phyloP scores from a whole-genome alignment of 768 basidiomycete genomes.

The Tephrocybe sp. region DNA sequence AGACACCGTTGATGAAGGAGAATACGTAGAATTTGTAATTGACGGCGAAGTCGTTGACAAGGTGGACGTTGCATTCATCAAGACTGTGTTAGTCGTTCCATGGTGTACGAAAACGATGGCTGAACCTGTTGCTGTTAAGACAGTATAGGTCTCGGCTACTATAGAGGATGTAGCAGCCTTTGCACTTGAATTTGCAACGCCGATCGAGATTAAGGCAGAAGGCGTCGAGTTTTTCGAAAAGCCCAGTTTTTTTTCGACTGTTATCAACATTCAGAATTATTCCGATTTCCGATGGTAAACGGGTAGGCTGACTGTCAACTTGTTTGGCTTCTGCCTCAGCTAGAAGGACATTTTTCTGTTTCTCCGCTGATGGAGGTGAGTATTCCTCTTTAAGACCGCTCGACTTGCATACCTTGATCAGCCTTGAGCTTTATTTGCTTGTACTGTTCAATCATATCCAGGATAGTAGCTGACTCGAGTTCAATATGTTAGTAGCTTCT shows the following conservation, averaged over 20 bases:
- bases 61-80: slow-evolving; percentile 5
- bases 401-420: neutral
- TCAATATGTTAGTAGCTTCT: neutral
- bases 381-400: neutral
- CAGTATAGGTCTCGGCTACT: slow-evolving; percentile 10
- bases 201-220: neutral
- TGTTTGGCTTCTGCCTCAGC: slow-evolving; percentile 9
- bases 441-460: slow-evolving; percentile 14
- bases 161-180: neutral
- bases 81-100: slow-evolving; percentile 10
- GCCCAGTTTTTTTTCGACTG: slow-evolving; percentile 12
- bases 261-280: neutral
- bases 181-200: neutral
- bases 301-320: slow-evolving; percentile 6
- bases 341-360: neutral
- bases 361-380: neutral
- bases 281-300: too few relatives aligned
- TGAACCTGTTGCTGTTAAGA: slow-evolving; percentile 13
- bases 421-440: slow-evolving; percentile 11
- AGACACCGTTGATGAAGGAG: neutral
- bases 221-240: neutral
- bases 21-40: neutral
- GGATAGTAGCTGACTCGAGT: slow-evolving; percentile 5
- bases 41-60: neutral
- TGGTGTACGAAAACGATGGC: slow-evolving; percentile 11